Conservation (phyloP, 805 yeast species). For the Vanderwaltozyma verrucispora region DNA sequence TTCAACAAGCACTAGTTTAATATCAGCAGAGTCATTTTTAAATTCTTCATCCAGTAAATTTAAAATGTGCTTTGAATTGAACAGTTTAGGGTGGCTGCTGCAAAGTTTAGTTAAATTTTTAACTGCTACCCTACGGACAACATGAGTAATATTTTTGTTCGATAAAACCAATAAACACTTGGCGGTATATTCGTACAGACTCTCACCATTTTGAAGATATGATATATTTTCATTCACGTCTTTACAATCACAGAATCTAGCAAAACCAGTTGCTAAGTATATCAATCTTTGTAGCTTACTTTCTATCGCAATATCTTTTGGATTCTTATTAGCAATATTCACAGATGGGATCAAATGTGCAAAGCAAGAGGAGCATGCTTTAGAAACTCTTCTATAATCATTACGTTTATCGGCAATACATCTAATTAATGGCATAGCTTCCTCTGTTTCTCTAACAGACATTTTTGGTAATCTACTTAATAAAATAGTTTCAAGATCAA, state of each 20-base stretch:
- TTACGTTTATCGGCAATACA: constrained; percentile 37
- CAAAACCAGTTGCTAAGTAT: constrained; percentile 59
- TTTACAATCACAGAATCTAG: constrained; percentile 46
- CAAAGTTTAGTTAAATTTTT: constrained; percentile 51
- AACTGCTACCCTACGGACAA: constrained; percentile 42
- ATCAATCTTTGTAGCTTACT: constrained; percentile 45
- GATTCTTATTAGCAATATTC: constrained; percentile 18
- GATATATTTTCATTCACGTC: constrained; percentile 34
- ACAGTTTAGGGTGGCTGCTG: constrained; percentile 53
- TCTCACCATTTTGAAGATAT: constrained; percentile 34
- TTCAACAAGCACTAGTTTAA: constrained; percentile 43
- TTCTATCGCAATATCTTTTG: constrained; percentile 24
- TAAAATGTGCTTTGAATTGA: constrained; percentile 45
- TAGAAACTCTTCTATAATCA: constrained; percentile 40
- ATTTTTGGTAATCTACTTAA: constrained; percentile 49
- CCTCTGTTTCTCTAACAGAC: constrained; percentile 49
- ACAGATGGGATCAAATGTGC: constrained; percentile 39
- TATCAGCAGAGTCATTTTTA: constrained; percentile 27
- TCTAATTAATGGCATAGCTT: constrained; percentile 67
- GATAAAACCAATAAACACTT: constrained; percentile 51
- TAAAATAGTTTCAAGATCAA: constrained; percentile 41
- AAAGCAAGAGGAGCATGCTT: constrained; percentile 57
- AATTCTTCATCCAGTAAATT: constrained; percentile 44
- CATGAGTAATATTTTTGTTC: constrained; percentile 23
- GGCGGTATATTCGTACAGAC: constrained; percentile 46